Base-by-base conservation (phyloP, 2,329 filamentous ascomycete species). In the Periconia sp. region DNA sequence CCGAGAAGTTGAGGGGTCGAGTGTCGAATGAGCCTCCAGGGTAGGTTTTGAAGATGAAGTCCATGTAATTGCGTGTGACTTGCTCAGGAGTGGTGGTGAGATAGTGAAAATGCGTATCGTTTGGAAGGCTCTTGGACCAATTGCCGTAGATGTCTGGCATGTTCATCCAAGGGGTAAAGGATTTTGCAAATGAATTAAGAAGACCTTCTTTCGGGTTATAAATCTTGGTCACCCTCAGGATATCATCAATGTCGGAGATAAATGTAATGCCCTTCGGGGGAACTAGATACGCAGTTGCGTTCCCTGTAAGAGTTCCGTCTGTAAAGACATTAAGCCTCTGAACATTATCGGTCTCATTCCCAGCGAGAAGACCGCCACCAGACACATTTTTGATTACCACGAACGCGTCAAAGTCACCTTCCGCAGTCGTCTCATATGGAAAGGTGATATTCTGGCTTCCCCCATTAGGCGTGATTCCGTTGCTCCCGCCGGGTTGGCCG, bases 61-160 rank as follows among this genome's bases (percentile, higher is more conserved):
- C 79, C 86, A 90, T 89, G 72, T 92, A 92, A 54, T 85, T 86
- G 29, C 87, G 77, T 0, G 88, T 89, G 4, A 84, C 79, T 65
- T 92, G 88, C 69, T 91, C 88, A 0, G 88, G 88, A 0, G 87
- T 89, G 0, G 88, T 92, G 0, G 88, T 92, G 15, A 92, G 76
- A 70, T 92, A 92, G 71, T 91, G 87, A 74, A 91, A 92, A 65
- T 91, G 88, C 49, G 85, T 76, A 45, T 53, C 53, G 58, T 88
- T 79, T 0, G 82, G 79, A 11, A 89, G 74, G 16, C 77, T 81
- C n/a, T 72, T 71, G 1, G 80, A 84, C 87, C 87, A 91, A 60
- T 89, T 88, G 52, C 84, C 81, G 65, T 89, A 92, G 53, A 91
- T 85, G 2, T 84, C 77, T 0, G 87, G 87, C 88, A 92, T 92